Conservation (phyloP, 2,329 filamentous ascomycete species). For the Pseudogymnoascus sp. region DNA sequence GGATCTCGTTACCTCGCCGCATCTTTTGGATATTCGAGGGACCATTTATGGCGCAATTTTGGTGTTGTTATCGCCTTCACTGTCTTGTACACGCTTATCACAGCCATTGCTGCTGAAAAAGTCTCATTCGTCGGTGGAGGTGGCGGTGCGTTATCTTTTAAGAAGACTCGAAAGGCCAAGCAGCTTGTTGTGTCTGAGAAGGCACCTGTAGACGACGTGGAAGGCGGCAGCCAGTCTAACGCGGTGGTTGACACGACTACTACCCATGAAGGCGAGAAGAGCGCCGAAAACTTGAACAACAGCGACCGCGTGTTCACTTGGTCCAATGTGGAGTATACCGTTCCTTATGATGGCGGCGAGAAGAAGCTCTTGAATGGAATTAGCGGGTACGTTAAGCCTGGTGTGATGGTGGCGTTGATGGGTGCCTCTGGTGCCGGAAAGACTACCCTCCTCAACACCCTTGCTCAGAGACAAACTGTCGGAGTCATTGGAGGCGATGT, state of each 20-base stretch:
- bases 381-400: slow-evolving; percentile 71
- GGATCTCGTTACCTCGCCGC: slow-evolving; percentile 48
- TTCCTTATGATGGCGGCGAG: slow-evolving; percentile 53
- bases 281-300: slow-evolving; percentile 37
- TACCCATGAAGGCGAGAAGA: slow-evolving; percentile 11
- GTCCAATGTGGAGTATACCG: slow-evolving; percentile 62
- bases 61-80: slow-evolving; percentile 58
- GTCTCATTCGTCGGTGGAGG: slow-evolving; percentile 55
- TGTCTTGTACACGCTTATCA: slow-evolving; percentile 50
- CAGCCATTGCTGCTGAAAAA: slow-evolving; percentile 59
- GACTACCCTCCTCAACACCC: slow-evolving; percentile 75
- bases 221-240: slow-evolving; percentile 20
- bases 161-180: slow-evolving; percentile 56
- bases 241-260: slow-evolving; percentile 16
- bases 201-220: slow-evolving; percentile 48
- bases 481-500: slow-evolving; percentile 83
- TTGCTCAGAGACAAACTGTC: slow-evolving; percentile 80
- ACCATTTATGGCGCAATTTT: slow-evolving; percentile 54
- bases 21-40: slow-evolving; percentile 49
- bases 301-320: slow-evolving; percentile 67
- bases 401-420: slow-evolving; percentile 62
- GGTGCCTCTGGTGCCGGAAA: slow-evolving; percentile 65
- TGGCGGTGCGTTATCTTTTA: slow-evolving; percentile 65
- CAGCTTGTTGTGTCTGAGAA: slow-evolving; percentile 39
- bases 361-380: slow-evolving; percentile 69